phyloP scores from a whole-genome alignment of 2,329 filamentous ascomycete species.

The Aspergillus flavus region DNA sequence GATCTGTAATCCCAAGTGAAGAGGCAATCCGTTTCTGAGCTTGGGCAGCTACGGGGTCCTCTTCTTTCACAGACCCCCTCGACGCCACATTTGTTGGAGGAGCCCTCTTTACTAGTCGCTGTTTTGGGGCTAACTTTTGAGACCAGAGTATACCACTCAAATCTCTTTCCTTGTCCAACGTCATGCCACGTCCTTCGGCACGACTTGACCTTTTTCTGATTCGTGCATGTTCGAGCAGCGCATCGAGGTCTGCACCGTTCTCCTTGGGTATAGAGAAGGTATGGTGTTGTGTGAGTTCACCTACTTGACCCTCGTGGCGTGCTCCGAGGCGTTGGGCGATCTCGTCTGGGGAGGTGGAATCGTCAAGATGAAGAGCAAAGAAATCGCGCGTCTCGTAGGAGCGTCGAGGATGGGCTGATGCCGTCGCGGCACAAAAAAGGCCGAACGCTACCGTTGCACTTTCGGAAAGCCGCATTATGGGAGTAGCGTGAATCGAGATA shows the following conservation, averaged over 20 bases:
- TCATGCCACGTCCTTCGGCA: slow-evolving; percentile 21
- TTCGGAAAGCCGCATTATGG: slow-evolving; percentile 27
- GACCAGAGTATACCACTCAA: slow-evolving; percentile 76
- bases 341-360: slow-evolving; percentile 63
- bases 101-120: slow-evolving; percentile 63
- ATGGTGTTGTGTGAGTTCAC: slow-evolving; percentile 77
- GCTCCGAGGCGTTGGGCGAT: slow-evolving; percentile 75
- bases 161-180: slow-evolving; percentile 46
- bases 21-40: slow-evolving; percentile 64
- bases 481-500: slow-evolving; percentile 1
- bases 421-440: slow-evolving; percentile 48
- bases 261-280: slow-evolving; percentile 73
- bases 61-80: slow-evolving; percentile 48
- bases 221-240: slow-evolving; percentile 55
- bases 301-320: slow-evolving; percentile 77
- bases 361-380: slow-evolving; percentile 84
- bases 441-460: slow-evolving; percentile 28
- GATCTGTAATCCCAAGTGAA: slow-evolving; percentile 76
- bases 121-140: slow-evolving; percentile 72
- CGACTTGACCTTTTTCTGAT: slow-evolving; percentile 65
- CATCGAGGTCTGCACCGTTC: slow-evolving; percentile 57
- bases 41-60: slow-evolving; percentile 53
- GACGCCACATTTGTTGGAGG: slow-evolving; percentile 36
- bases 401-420: slow-evolving; percentile 57
- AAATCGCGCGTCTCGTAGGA: slow-evolving; percentile 85